These are phyloP conservation scores for Aureobasidium sp. DNA, from an alignment of 2,329 filamentous ascomycete genomes.

Conservation along the genomic window DNA sequence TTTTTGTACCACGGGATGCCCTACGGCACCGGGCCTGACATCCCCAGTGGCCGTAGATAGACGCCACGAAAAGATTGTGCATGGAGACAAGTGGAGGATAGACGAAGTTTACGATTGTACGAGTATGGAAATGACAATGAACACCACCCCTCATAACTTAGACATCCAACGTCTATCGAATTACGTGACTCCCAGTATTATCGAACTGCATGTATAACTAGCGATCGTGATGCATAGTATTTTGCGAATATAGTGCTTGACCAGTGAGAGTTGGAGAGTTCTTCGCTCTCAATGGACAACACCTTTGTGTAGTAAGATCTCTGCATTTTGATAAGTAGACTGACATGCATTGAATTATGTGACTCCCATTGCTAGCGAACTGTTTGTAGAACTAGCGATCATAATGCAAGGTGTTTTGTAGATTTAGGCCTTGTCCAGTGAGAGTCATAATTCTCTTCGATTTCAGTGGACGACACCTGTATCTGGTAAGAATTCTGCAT, in stretches of 20 bases:
- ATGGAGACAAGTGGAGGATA: background rate
- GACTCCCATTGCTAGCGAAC: no score
- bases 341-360: no score
- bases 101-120: background rate
- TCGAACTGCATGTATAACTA: background rate
- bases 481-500: background rate
- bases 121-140: slow-evolving; percentile 1
- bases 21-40: background rate
- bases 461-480: background rate
- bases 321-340: background rate
- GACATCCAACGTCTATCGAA: background rate
- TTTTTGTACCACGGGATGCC: background rate
- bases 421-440: background rate
- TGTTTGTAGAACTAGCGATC: background rate
- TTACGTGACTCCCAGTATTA: background rate
- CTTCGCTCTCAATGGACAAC: background rate
- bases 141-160: background rate
- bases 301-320: background rate
- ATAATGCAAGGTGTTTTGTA: background rate
- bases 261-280: background rate
- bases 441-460: background rate
- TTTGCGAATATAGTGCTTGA: background rate
- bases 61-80: background rate
- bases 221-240: background rate
- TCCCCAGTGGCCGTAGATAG: background rate